phyloP scores from a whole-genome alignment of 2,329 filamentous ascomycete genomes.

The Escovopsis sp. region DNA sequence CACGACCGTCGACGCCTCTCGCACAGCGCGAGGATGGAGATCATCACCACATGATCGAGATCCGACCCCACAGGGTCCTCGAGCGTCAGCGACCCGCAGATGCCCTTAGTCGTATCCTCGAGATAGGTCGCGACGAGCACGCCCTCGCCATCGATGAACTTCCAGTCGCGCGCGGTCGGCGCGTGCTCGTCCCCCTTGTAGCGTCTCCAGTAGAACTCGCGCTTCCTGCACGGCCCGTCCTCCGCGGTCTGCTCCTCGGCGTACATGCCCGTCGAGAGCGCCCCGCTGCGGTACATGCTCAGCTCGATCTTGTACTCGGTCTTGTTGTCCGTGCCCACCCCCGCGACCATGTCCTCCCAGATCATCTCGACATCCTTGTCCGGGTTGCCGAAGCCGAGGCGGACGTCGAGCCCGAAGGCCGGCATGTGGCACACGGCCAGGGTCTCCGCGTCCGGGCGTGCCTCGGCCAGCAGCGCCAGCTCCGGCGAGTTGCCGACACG shows the following conservation, averaged over 20 bases:
- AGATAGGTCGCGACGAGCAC: constrained; percentile 8
- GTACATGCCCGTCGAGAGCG: too few relatives aligned
- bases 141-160: constrained; percentile 5
- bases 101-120: constrained; percentile 1
- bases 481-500: constrained; percentile 1
- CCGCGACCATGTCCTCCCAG: constrained; percentile 9
- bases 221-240: neutral
- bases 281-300: neutral
- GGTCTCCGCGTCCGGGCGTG: constrained; percentile 1
- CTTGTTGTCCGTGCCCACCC: constrained; percentile 1
- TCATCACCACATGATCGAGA: constrained; percentile 8
- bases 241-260: too few relatives aligned
- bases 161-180: neutral
- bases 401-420: constrained; percentile 6
- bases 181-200: constrained; percentile 5
- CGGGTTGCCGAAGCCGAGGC: constrained; percentile 9
- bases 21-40: constrained; percentile 6
- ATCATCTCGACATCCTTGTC: neutral
- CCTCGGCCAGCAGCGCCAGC: constrained; percentile 7
- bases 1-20: constrained; percentile 2
- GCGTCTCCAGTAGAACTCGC: constrained; percentile 7
- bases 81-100: constrained; percentile 7
- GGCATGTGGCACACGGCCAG: constrained; percentile 7
- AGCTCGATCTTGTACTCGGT: constrained; percentile 4
- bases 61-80: constrained; percentile 5